Conservation (phyloP, 108 stramenopile species). For the Conticribra guillardii region DNA sequence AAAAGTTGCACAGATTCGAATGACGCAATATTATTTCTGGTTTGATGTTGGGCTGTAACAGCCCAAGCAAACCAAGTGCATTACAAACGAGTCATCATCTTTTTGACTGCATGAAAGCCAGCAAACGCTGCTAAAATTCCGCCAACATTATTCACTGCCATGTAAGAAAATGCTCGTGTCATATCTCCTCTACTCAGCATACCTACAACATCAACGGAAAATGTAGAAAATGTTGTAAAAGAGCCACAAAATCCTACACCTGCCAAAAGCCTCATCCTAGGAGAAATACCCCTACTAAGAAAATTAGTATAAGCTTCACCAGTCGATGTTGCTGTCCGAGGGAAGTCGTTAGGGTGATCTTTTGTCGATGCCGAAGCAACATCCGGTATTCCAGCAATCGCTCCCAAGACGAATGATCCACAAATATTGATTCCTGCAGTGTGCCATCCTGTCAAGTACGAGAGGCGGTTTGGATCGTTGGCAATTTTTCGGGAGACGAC, state of each 20-base stretch:
- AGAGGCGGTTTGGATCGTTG: conserved; percentile 47
- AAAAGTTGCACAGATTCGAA: too few relatives aligned
- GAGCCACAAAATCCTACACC: conserved; percentile 80
- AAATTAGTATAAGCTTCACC: conserved; percentile 17
- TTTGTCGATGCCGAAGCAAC: conserved; percentile 3
- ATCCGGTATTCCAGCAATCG: conserved; percentile 53
- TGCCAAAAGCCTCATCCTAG: conserved; percentile 63
- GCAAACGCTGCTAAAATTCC: conserved; percentile 64
- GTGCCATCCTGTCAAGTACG: conserved; percentile 47
- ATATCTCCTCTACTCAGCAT: conserved; percentile 62
- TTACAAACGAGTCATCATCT: too few relatives aligned
- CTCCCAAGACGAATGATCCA: conserved; percentile 72
- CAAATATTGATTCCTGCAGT: conserved; percentile 81
- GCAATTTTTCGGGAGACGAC: conserved; percentile 64
- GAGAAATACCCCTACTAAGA: conserved; percentile 49
- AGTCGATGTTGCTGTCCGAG: background rate
- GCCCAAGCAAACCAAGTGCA: too few relatives aligned
- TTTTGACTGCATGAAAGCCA: too few relatives aligned
- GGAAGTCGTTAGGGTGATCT: too few relatives aligned
- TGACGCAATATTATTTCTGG: too few relatives aligned
- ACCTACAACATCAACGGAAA: conserved; percentile 69
- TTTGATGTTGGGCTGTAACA: too few relatives aligned
- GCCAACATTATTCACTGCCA: conserved; percentile 70
- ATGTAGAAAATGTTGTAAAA: conserved; percentile 83
- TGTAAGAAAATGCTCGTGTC: conserved; percentile 57